Conservation (phyloP, 2,329 filamentous ascomycete species). For the Colletotrichum magnum region DNA sequence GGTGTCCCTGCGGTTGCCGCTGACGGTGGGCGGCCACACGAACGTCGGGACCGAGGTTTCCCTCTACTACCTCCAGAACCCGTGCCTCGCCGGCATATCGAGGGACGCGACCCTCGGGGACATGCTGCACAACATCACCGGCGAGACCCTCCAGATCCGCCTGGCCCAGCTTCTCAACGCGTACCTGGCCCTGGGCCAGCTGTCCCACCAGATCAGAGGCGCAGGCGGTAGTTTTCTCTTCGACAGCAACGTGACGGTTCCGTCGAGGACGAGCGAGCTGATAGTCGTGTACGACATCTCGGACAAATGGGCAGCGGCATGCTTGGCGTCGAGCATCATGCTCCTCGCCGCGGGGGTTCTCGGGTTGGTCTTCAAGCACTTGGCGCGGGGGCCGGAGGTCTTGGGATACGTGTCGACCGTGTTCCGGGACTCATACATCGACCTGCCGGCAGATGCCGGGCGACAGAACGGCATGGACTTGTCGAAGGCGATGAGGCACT, state of each 20-base stretch:
- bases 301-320: background rate
- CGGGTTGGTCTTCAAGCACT: background rate
- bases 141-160: background rate
- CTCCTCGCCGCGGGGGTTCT: background rate
- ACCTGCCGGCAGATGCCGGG: background rate
- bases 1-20: background rate
- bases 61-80: background rate
- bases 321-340: background rate
- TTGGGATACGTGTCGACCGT: slow-evolving; percentile 11
- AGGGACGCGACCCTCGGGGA: too few relatives aligned
- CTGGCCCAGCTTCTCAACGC: slow-evolving; percentile 15
- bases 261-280: background rate
- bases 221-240: background rate
- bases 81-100: background rate
- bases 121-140: background rate
- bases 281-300: background rate
- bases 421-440: background rate
- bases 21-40: background rate
- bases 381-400: background rate
- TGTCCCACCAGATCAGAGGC: background rate
- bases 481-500: background rate
- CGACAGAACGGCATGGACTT: background rate
- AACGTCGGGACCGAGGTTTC: background rate
- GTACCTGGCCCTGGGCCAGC: background rate
- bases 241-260: background rate